These are phyloP conservation scores for Camellia lanceoleosa DNA, from an alignment of 148 eudicot genomes.

Conservation along the genomic window DNA sequence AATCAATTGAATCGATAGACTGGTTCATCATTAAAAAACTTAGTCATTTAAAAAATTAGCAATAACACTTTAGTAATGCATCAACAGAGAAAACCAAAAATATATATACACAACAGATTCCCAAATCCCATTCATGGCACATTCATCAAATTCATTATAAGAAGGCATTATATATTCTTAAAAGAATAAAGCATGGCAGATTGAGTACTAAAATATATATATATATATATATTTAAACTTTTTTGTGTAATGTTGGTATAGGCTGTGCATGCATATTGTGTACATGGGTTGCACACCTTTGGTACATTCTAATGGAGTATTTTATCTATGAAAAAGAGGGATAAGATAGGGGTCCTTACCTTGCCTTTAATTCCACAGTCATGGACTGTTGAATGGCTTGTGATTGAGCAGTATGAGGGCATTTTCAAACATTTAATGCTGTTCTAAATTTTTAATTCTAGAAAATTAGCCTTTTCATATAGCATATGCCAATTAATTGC, in stretches of 20 bases:
- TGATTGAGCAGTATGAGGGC: background rate
- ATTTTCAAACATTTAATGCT: background rate
- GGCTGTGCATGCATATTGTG: background rate
- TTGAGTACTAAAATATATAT: no score
- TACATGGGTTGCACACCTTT: background rate
- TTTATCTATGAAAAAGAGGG: background rate
- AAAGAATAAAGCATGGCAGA: no score
- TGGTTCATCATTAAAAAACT: no score
- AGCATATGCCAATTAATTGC: background rate
- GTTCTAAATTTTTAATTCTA: background rate
- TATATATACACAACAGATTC: no score
- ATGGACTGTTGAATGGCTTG: background rate
- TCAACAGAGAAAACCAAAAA: no score
- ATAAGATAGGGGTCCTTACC: background rate
- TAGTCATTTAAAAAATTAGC: no score
- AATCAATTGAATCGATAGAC: no score
- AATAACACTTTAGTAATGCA: no score
- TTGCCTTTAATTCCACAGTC: background rate
- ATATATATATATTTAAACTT: background rate
- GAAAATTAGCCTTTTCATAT: background rate
- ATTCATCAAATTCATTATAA: no score
- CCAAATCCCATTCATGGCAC: no score
- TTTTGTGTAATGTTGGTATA: background rate
- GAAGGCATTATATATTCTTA: no score
- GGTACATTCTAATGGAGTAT: background rate